Base-by-base conservation (phyloP, 805 yeast genomes). In the Cyberlindnera galapagoensis region DNA sequence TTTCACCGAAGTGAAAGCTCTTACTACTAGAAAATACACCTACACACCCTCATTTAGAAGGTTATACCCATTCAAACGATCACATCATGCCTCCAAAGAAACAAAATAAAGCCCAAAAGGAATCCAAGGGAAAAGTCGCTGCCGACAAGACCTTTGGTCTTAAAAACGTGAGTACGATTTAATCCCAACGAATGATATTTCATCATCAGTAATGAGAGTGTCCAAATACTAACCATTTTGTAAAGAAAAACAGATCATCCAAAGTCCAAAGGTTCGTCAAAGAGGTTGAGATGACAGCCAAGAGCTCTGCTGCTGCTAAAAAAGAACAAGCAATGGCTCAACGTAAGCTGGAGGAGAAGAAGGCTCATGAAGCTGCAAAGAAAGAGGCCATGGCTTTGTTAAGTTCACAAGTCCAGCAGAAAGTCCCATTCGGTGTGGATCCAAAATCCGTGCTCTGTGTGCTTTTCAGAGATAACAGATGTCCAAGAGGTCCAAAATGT, bases 391-490 rank as follows among this genome's bases (percentile, higher is more conserved):
- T 85, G 10, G 80, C 81, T 12, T 60, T 90, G 27, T 72, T 86
- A 47, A 80, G 77, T 20, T 62, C 75, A 0, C 66, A 75, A 4
- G 66, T 85, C 31, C 80, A 74, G 34, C 97, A 85, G 57, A 86
- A 85, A 54, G 84, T 90, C 20, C 95, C 96, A 25, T 87, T 90
- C 52, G 98, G 98, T 33, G 97, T 87, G 38, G 97, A 92, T 62
- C 98, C 98, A 34, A 90, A 92, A 62, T 76, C 95, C 2, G 81
- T 92, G 21, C 60, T 92, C 14, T 92, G 98, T 73, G 83, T 84
- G 36, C 77, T 76, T 59, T 90, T 86, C 75, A 92, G 80, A 61
- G 75, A 80, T 45, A 86, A 95, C 17, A 68, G 69, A 31, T 92
- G 98, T 73, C 75, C 79, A 44, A 81, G 81, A 56, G 92, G 92